A percentile compares a stretch with the other conserved stretches of the same genome.
These are phyloP conservation scores for Nelumbo lutea DNA, from an alignment of 164 flowering plant genomes.

Conservation along the genomic window DNA sequence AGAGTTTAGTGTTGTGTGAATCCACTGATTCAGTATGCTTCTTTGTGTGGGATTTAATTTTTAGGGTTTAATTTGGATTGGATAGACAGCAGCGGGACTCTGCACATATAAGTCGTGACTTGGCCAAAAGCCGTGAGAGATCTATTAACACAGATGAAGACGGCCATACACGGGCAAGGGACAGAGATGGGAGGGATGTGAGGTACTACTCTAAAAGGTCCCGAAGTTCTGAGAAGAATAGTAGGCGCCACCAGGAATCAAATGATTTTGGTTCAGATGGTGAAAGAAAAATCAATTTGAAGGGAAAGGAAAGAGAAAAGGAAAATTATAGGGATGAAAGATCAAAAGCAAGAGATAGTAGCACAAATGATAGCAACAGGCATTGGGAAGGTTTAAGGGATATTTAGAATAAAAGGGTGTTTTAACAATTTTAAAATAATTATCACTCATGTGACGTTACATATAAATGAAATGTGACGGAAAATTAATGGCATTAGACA, in stretches of 20 bases:
- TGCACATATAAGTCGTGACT: constrained; percentile 33
- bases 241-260: constrained; percentile 49
- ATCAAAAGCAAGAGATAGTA: constrained; percentile 63
- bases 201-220: constrained; percentile 48
- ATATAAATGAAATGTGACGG: no score
- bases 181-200: constrained; percentile 47
- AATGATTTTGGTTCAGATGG: constrained; percentile 56
- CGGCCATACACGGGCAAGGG: constrained; percentile 37
- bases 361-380: constrained; percentile 58
- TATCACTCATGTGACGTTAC: no score
- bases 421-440: no score
- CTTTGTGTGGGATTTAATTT: no score
- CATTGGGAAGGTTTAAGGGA: constrained; percentile 68
- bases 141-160: constrained; percentile 52
- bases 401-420: constrained; percentile 67
- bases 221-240: constrained; percentile 63
- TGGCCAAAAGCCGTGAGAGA: constrained; percentile 44
- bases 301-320: constrained; percentile 55
- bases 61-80: no score
- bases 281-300: constrained; percentile 46
- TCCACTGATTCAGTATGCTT: no score
- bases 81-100: constrained; percentile 40
- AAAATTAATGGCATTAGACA: no score
- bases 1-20: no score
- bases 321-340: constrained; percentile 61